A percentile compares a stretch with the other conserved stretches of the same genome.
Evolutionary conservation across 129 eudicot species (phyloP).

Genomic region (Silybum marianum): DNA sequence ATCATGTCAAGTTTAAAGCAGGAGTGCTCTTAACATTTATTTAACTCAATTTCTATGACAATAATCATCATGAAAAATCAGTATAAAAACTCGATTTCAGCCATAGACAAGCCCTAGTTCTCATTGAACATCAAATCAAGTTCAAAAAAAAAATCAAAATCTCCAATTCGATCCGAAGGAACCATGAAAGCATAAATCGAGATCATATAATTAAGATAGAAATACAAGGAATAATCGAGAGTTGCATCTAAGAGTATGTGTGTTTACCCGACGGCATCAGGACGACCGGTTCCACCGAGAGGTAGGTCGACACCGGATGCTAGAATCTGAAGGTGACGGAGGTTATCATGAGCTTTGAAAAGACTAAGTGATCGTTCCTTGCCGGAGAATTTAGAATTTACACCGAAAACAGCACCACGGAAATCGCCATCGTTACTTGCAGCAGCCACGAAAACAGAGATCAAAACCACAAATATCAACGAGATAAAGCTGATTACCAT

Average conservation of each 20-base stretch:
- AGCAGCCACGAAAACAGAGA: slow-evolving; percentile 9
- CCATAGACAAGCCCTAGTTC: slow-evolving; percentile 21
- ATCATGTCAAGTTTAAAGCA: slow-evolving; percentile 7
- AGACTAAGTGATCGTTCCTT: slow-evolving; percentile 33
- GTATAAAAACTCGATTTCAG: slow-evolving; percentile 2
- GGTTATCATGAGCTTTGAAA: slow-evolving; percentile 43
- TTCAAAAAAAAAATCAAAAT: slow-evolving; percentile 1
- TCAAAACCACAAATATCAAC: neutral
- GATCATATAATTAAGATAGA: neutral
- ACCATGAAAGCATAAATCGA: neutral
- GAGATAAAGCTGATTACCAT: slow-evolving; percentile 19
- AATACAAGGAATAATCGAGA: neutral
- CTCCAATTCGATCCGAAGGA: neutral
- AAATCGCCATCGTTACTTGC: slow-evolving; percentile 19
- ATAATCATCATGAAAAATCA: neutral
- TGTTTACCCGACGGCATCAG: slow-evolving; percentile 43
- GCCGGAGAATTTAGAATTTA: slow-evolving; percentile 42
- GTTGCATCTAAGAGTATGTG: neutral
- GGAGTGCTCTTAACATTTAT: neutral
- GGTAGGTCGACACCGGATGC: slow-evolving; percentile 45
- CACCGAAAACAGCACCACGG: slow-evolving; percentile 39
- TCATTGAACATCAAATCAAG: neutral
- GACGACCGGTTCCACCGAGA: slow-evolving; percentile 47
- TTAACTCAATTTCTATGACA: neutral
- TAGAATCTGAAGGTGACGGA: slow-evolving; percentile 43